Percentiles rank a stretch among this genome's conserved stretches.
Evolutionary conservation across 1,284 basidiomycete genomes (phyloP).

Genomic region (Tylopilus sp.): DNA sequence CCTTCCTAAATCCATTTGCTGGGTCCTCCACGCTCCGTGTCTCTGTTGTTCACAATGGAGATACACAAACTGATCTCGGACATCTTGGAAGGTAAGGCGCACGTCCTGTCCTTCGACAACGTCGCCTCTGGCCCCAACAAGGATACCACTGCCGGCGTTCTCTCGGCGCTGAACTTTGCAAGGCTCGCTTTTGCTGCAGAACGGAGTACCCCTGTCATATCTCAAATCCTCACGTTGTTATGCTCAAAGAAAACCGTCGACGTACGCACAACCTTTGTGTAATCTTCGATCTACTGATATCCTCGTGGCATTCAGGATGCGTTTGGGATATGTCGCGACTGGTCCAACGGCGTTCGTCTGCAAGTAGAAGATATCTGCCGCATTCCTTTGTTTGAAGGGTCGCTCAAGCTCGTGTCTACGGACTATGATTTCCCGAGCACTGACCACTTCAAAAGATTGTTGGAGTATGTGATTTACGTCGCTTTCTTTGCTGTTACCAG

Average conservation of each 20-base stretch:
- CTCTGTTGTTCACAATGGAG: slow-evolving; percentile 4
- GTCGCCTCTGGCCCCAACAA: slow-evolving; percentile 37
- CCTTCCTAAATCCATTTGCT: no score
- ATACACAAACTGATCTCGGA: slow-evolving; percentile 18
- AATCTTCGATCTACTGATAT: neutral
- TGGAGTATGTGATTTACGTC: slow-evolving; percentile 38
- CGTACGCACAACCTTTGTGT: slow-evolving; percentile 19
- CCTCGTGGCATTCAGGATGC: slow-evolving; percentile 38
- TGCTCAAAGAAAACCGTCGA: slow-evolving; percentile 39
- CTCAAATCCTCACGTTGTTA: slow-evolving; percentile 37
- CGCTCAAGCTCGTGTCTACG: slow-evolving; percentile 39
- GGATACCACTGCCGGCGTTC: slow-evolving; percentile 46
- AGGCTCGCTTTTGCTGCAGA: slow-evolving; percentile 43
- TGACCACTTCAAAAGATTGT: slow-evolving; percentile 37
- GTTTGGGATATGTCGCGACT: slow-evolving; percentile 45
- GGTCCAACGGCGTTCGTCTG: slow-evolving; percentile 45
- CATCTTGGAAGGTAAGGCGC: slow-evolving; percentile 21
- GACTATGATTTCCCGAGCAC: slow-evolving; percentile 39
- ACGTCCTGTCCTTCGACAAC: slow-evolving; percentile 38
- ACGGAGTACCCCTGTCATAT: slow-evolving; percentile 28
- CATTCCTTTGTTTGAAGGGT: slow-evolving; percentile 39
- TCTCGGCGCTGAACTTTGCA: slow-evolving; percentile 57
- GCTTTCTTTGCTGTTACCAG: neutral
- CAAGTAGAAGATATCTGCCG: slow-evolving; percentile 45
- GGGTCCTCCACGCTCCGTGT: no score